Percentiles rank a stretch among this genome's conserved stretches.
Evolutionary conservation across 164 flowering plant genomes (phyloP).

Genomic region (Kingdonia uniflora): DNA sequence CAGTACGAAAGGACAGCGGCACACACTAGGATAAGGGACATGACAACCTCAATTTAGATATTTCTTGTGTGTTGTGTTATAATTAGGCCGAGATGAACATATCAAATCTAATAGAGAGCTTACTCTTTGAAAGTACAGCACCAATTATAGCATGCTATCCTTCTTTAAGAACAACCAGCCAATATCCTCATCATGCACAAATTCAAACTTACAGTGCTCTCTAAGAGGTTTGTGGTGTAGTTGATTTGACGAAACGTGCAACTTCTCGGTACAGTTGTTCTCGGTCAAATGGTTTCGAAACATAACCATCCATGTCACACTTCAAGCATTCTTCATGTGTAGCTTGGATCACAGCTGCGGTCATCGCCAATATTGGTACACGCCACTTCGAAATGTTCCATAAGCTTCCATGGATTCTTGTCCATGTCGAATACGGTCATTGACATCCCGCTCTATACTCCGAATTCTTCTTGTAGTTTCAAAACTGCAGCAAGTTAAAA

Average conservation of each 20-base stretch:
- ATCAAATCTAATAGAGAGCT: too few relatives aligned
- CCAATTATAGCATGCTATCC: too few relatives aligned
- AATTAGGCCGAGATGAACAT: too few relatives aligned
- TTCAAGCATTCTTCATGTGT: constrained; percentile 52
- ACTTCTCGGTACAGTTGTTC: constrained; percentile 68
- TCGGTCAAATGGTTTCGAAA: constrained; percentile 85
- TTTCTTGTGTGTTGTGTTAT: too few relatives aligned
- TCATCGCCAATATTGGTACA: constrained; percentile 91
- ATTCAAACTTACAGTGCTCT: too few relatives aligned
- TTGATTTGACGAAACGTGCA: constrained; percentile 50
- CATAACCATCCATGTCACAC: constrained; percentile 91
- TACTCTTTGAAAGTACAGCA: too few relatives aligned
- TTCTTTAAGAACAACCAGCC: too few relatives aligned
- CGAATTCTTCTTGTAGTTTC: constrained; percentile 74
- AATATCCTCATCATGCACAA: too few relatives aligned
- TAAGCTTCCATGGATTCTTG: constrained; percentile 28
- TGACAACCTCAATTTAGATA: too few relatives aligned
- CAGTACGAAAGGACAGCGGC: too few relatives aligned
- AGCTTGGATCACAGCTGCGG: constrained; percentile 84
- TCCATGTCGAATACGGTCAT: constrained; percentile 38
- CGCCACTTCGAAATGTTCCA: constrained; percentile 44
- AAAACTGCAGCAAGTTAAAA: constrained; percentile 34
- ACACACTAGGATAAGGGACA: too few relatives aligned
- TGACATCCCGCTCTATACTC: constrained; percentile 32
- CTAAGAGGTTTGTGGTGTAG: too few relatives aligned